A percentile compares a stretch with the other conserved stretches of the same genome.
Evolutionary conservation across 2,329 filamentous ascomycete species (phyloP).

Genomic region (Ascosphaera pollenicola): DNA sequence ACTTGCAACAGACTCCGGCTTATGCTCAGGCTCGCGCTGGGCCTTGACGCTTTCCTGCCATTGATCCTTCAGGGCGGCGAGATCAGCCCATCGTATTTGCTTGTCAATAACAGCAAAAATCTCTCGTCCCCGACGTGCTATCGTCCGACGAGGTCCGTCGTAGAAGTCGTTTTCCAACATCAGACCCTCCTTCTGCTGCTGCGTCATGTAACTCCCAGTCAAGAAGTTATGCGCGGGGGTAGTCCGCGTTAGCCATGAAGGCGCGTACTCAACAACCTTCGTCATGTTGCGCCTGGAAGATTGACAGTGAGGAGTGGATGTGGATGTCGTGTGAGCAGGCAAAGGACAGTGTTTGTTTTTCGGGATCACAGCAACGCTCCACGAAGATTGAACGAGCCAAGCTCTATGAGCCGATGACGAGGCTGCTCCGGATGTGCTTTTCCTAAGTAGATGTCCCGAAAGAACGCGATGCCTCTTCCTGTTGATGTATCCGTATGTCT

Average conservation of each 20-base stretch:
- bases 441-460: no score
- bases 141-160: slow-evolving; percentile 31
- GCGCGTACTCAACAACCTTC: slow-evolving; percentile 65
- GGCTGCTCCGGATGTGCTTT: no score
- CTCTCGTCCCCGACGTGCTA: slow-evolving; percentile 66
- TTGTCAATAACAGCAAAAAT: slow-evolving; percentile 74
- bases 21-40: slow-evolving; percentile 9
- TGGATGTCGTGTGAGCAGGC: no score
- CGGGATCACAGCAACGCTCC: no score
- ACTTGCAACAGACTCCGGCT: slow-evolving; percentile 4
- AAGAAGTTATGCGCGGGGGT: slow-evolving; percentile 64
- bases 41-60: slow-evolving; percentile 20
- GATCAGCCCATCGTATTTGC: slow-evolving; percentile 78
- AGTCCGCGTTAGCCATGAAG: slow-evolving; percentile 63
- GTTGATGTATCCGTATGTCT: no score
- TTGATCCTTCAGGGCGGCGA: slow-evolving; percentile 53
- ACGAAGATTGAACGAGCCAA: no score
- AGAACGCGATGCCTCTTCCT: no score
- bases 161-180: slow-evolving; percentile 15
- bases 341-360: no score
- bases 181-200: slow-evolving; percentile 7
- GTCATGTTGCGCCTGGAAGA: no score
- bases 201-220: slow-evolving; percentile 13
- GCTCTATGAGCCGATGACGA: no score
- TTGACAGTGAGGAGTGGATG: no score